These are phyloP conservation scores for Pythium inflatum DNA, from an alignment of 352 stramenopile genomes.

Conservation along the genomic window DNA sequence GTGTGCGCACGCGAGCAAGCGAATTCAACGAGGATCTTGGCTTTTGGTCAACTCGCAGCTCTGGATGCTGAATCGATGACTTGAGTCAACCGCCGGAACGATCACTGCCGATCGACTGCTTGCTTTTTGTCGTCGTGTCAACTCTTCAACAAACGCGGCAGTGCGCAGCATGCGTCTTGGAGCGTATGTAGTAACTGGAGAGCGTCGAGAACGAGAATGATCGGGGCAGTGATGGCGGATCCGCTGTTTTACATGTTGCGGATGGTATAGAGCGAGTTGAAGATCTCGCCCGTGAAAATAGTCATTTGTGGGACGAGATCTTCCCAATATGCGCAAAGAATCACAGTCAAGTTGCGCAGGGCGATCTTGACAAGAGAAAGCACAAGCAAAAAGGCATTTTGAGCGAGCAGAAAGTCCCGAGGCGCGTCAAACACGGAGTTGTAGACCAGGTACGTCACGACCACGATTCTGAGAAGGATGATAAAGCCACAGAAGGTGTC, in stretches of 20 bases:
- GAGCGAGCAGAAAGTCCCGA: no score
- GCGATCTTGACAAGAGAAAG: slow-evolving; percentile 47
- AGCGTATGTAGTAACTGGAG: neutral
- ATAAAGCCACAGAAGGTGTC: no score
- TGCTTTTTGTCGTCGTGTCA: neutral
- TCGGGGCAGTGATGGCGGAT: neutral
- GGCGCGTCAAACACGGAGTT: no score
- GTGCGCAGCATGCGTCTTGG: neutral
- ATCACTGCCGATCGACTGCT: no score
- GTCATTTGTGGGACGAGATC: slow-evolving; percentile 34
- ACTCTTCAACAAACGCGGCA: neutral
- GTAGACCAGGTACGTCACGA: no score
- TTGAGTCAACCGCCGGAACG: no score
- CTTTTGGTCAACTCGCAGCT: no score
- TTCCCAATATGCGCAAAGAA: slow-evolving; percentile 16
- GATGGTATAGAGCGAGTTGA: slow-evolving; percentile 19
- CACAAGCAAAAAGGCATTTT: slow-evolving; percentile 26
- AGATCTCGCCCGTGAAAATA: slow-evolving; percentile 25
- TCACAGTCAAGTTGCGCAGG: slow-evolving; percentile 19
- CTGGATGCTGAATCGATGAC: neutral
- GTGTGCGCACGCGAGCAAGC: no score
- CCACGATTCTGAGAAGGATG: no score
- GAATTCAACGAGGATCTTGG: no score
- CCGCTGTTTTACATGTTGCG: slow-evolving; percentile 22
- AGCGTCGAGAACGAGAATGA: slow-evolving; percentile 8